These are phyloP conservation scores for Penicillium sp. DNA, from an alignment of 2,329 filamentous ascomycete genomes.

Conservation along the genomic window DNA sequence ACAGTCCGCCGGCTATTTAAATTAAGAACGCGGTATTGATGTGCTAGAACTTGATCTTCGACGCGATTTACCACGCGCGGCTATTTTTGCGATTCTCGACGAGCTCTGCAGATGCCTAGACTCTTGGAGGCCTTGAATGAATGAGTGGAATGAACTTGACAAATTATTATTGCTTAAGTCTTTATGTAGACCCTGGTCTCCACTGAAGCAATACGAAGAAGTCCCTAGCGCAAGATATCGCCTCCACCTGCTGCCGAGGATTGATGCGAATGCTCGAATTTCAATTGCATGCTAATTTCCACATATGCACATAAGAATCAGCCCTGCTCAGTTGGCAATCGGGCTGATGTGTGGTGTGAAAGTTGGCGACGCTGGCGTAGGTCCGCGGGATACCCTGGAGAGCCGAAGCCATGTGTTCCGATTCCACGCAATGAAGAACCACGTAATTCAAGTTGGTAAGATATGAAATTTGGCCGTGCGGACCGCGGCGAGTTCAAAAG, in stretches of 20 bases:
- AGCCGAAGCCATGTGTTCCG: background rate
- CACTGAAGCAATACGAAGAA: background rate
- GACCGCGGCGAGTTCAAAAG: slow-evolving; percentile 11
- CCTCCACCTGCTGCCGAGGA: background rate
- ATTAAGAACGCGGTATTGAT: background rate
- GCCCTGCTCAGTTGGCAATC: background rate
- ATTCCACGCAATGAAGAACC: background rate
- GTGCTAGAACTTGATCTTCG: background rate
- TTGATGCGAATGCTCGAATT: background rate
- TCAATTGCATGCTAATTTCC: background rate
- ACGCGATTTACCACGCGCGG: background rate
- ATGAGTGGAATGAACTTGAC: background rate
- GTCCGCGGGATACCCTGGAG: background rate
- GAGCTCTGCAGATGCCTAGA: background rate
- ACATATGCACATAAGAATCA: background rate
- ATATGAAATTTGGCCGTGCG: slow-evolving; percentile 3
- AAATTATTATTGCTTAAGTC: background rate
- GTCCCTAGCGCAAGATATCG: background rate
- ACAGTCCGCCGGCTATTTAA: background rate
- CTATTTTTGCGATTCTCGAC: background rate
- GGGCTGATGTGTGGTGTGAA: background rate
- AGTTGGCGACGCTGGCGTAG: background rate
- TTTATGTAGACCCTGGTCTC: background rate
- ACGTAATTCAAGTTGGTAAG: background rate
- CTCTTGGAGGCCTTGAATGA: too few relatives aligned